Evolutionary conservation across 2,329 filamentous ascomycete species (phyloP).

Genomic region (Penicillium sp.): DNA sequence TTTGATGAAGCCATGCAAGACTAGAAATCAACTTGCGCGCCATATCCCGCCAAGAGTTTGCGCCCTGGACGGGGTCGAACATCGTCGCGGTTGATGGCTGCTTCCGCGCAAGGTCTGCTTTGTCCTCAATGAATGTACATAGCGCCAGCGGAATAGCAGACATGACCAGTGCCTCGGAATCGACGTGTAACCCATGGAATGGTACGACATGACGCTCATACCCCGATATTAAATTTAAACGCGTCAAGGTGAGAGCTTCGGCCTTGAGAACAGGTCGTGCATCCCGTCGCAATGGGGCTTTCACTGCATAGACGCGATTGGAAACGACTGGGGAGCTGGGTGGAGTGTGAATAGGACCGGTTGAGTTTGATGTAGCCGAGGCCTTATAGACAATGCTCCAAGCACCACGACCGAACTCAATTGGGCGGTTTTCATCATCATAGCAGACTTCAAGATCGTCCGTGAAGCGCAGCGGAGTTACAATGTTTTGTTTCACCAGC

Average conservation of each 20-base stretch:
- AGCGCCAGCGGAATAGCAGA: conserved; percentile 41
- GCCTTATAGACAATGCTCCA: conserved; percentile 48
- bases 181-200: conserved; percentile 42
- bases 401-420: conserved; percentile 42
- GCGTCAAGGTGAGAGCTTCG: conserved; percentile 42
- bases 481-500: conserved; percentile 6
- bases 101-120: conserved; percentile 25
- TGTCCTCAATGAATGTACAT: conserved; percentile 38
- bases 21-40: conserved; percentile 39
- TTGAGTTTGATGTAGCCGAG: conserved; percentile 15
- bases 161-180: conserved; percentile 41
- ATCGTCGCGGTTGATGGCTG: conserved; percentile 40
- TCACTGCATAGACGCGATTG: conserved; percentile 40
- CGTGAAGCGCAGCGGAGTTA: conserved; percentile 26
- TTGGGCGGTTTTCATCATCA: conserved; percentile 24
- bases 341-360: conserved; percentile 22
- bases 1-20: conserved; percentile 42
- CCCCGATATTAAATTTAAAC: conserved; percentile 30
- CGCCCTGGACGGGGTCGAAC: conserved; percentile 43
- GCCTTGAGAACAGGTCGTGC: conserved; percentile 37
- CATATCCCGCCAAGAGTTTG: conserved; percentile 37
- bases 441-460: conserved; percentile 32
- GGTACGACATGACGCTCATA: conserved; percentile 38
- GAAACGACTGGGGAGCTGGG: conserved; percentile 34
- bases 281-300: conserved; percentile 40